Evolutionary conservation across 2,329 filamentous ascomycete species (phyloP).

Genomic region (Onygenales sp.): DNA sequence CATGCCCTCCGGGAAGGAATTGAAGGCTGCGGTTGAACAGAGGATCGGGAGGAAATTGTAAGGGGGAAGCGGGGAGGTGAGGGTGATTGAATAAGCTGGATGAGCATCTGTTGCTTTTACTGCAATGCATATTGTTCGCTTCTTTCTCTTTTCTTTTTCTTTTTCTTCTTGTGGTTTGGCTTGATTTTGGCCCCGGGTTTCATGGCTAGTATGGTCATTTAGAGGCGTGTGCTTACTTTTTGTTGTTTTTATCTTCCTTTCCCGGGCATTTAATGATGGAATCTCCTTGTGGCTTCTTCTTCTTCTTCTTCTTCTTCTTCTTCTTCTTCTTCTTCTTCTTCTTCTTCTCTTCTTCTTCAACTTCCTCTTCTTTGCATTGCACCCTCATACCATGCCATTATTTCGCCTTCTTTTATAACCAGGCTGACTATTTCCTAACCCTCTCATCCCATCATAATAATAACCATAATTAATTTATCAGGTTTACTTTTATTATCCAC

Average conservation of each 20-base stretch:
- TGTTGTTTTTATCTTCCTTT: background rate
- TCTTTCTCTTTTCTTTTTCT: background rate
- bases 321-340: background rate
- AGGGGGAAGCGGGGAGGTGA: conserved; percentile 1
- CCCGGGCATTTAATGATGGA: too few species aligned
- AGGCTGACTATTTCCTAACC: too few species aligned
- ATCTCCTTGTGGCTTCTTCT: background rate
- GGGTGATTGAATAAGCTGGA: too few species aligned
- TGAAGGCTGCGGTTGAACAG: conserved; percentile 44
- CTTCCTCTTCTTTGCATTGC: background rate
- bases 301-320: background rate
- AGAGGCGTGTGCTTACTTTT: background rate
- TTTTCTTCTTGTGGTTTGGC: background rate
- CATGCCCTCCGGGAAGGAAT: conserved; percentile 39
- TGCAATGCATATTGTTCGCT: background rate
- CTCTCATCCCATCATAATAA: too few species aligned
- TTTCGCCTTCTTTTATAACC: too few species aligned
- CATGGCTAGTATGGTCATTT: background rate
- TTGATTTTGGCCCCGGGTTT: background rate
- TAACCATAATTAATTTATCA: too few species aligned
- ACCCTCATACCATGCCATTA: too few species aligned
- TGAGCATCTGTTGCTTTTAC: too few species aligned
- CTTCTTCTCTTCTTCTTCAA: background rate
- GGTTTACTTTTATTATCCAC: too few species aligned
- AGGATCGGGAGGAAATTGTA: conserved; percentile 40